Conservation (phyloP, 2,329 filamentous ascomycete genomes). For the Colletotrichum gigasporum region DNA sequence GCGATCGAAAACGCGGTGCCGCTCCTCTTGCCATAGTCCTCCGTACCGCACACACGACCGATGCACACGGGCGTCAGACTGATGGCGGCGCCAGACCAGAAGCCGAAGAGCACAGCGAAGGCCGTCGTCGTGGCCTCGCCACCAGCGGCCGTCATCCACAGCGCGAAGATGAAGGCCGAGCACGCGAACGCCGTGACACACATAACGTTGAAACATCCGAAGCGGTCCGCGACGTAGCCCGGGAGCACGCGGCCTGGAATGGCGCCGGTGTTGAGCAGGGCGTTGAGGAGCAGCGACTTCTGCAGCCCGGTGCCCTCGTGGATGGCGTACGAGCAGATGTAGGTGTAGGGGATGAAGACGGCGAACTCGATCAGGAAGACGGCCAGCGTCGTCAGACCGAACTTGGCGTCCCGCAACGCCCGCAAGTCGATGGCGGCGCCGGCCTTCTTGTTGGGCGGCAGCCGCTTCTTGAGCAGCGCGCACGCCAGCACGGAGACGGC, state of each 20-base stretch:
- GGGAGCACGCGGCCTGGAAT: slow-evolving; percentile 74
- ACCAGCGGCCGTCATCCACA: slow-evolving; percentile 67
- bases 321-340: slow-evolving; percentile 72
- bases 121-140: slow-evolving; percentile 62
- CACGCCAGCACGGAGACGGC: slow-evolving; percentile 39
- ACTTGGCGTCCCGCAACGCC: slow-evolving; percentile 60
- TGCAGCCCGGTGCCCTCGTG: slow-evolving; percentile 59
- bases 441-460: slow-evolving; percentile 57
- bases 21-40: slow-evolving; percentile 75
- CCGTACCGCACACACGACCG: slow-evolving; percentile 73
- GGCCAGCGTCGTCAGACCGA: slow-evolving; percentile 60
- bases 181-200: slow-evolving; percentile 61
- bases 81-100: slow-evolving; percentile 76
- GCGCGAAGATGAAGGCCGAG: slow-evolving; percentile 58
- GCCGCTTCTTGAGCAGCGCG: slow-evolving; percentile 48
- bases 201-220: slow-evolving; percentile 77
- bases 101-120: slow-evolving; percentile 74
- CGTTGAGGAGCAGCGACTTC: slow-evolving; percentile 73
- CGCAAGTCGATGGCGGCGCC: slow-evolving; percentile 56
- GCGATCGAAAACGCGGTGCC: slow-evolving; percentile 77
- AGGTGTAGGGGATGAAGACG: slow-evolving; percentile 73
- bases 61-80: slow-evolving; percentile 77
- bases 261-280: slow-evolving; percentile 75
- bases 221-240: slow-evolving; percentile 72
- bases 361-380: slow-evolving; percentile 70